Conservation (phyloP, 768 basidiomycete species). For the Pleurotus citrinopileatus region DNA sequence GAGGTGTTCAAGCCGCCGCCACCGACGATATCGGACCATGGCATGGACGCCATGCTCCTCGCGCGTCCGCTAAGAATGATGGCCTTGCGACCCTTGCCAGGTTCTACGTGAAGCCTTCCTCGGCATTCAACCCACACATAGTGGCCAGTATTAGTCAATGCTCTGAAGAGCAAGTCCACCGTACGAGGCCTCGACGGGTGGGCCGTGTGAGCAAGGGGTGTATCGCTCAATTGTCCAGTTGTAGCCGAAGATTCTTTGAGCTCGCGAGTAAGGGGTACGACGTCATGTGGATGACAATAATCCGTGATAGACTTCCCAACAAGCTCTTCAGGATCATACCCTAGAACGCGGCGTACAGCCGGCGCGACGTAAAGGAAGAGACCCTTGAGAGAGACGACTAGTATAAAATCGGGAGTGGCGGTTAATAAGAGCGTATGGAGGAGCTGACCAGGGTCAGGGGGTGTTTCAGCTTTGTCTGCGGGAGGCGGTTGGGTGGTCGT, state of each 20-base stretch:
- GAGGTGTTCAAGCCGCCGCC: conserved; percentile 43
- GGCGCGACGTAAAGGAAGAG: conserved; percentile 91
- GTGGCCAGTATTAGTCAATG: conserved; percentile 55
- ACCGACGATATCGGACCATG: conserved; percentile 55
- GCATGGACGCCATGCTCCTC: conserved; percentile 58
- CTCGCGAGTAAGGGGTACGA: conserved; percentile 88
- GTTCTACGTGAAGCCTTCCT: conserved; percentile 88
- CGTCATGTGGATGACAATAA: conserved; percentile 85
- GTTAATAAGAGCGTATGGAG: conserved; percentile 63
- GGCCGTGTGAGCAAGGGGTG: not conserved
- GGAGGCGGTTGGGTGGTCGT: conserved; percentile 31
- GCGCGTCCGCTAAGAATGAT: conserved; percentile 87
- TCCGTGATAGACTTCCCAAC: conserved; percentile 76
- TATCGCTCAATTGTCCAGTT: not conserved
- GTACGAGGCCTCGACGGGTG: conserved; percentile 38
- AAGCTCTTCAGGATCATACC: conserved; percentile 84
- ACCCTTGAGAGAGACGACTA: conserved; percentile 91
- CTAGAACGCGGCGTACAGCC: conserved; percentile 71
- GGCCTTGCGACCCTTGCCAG: conserved; percentile 91
- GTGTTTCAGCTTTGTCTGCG: conserved; percentile 17
- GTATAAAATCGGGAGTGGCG: conserved; percentile 74
- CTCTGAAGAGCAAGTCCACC: conserved; percentile 86
- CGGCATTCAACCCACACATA: conserved; percentile 91
- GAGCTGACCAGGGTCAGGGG: conserved; percentile 36
- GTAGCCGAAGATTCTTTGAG: conserved; percentile 68